Evolutionary conservation across 306 rosid genomes (phyloP).

Genomic region (Rosa lucieae): DNA sequence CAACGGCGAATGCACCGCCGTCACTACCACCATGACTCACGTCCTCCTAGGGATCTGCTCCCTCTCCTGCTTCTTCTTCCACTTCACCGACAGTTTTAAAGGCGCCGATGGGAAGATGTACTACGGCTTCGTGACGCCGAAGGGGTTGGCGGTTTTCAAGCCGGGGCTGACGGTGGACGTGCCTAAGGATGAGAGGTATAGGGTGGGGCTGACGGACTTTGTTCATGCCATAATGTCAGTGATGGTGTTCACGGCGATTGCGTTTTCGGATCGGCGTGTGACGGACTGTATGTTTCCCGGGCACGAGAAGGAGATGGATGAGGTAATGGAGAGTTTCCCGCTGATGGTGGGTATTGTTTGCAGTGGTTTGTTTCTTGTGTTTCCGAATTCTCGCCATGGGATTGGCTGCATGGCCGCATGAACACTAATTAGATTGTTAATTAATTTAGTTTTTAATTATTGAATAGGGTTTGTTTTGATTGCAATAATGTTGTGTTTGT

Average conservation of each 20-base stretch:
- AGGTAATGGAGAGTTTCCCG: slow-evolving; percentile 72
- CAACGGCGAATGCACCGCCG: slow-evolving; percentile 52
- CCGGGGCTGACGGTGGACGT: slow-evolving; percentile 45
- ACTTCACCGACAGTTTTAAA: slow-evolving; percentile 64
- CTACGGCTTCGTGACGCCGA: slow-evolving; percentile 63
- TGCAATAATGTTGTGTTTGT: not conserved
- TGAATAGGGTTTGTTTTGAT: slow-evolving; percentile 6
- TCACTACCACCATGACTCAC: slow-evolving; percentile 49
- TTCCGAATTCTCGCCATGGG: slow-evolving; percentile 64
- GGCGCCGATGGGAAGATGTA: slow-evolving; percentile 57
- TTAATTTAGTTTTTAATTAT: not conserved
- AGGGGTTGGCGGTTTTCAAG: slow-evolving; percentile 66
- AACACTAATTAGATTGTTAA: too few relatives aligned
- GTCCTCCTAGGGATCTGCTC: slow-evolving; percentile 45
- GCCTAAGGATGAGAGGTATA: slow-evolving; percentile 48
- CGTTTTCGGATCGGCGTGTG: slow-evolving; percentile 72
- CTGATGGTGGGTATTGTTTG: slow-evolving; percentile 69
- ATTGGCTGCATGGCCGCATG: slow-evolving; percentile 68
- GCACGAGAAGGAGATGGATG: slow-evolving; percentile 65
- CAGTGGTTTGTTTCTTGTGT: slow-evolving; percentile 63
- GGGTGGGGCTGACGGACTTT: slow-evolving; percentile 44
- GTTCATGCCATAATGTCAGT: slow-evolving; percentile 80
- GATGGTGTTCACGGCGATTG: slow-evolving; percentile 69
- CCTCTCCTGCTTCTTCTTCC: slow-evolving; percentile 78
- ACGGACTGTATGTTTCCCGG: slow-evolving; percentile 70